These are phyloP conservation scores for Sporothrix euskadiensis DNA, from an alignment of 2,329 filamentous ascomycete genomes.

Conservation along the genomic window DNA sequence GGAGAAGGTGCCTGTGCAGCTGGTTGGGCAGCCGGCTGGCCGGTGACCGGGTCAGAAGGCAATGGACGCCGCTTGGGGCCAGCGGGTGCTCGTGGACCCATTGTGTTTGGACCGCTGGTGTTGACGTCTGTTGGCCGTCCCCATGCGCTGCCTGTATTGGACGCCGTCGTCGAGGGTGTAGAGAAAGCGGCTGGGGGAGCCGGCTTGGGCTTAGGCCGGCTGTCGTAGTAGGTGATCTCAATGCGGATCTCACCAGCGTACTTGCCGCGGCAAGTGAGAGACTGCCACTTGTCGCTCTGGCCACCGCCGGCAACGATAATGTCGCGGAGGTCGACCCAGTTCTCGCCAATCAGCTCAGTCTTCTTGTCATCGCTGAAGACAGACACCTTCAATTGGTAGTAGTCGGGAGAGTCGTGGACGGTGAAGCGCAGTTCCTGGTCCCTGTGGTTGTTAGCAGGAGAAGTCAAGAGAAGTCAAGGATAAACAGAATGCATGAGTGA, in stretches of 20 bases:
- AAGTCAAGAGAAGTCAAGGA: not conserved
- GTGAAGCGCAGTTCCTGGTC: constrained; percentile 95
- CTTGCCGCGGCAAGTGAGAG: constrained; percentile 82
- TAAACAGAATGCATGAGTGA: not conserved
- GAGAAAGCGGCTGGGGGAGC: constrained; percentile 52
- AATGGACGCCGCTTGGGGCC: constrained; percentile 77
- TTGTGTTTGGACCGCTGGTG: constrained; percentile 52
- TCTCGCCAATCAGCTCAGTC: constrained; percentile 93
- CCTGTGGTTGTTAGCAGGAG: constrained; percentile 53
- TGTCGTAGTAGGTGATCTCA: constrained; percentile 96
- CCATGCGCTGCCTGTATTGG: constrained; percentile 20
- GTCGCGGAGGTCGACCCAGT: constrained; percentile 79
- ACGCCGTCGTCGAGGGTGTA: constrained; percentile 2
- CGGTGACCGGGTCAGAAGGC: constrained; percentile 72
- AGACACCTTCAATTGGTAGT: constrained; percentile 91
- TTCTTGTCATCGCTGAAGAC: constrained; percentile 98
- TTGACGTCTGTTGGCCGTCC: constrained; percentile 4
- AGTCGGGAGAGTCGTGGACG: constrained; percentile 95
- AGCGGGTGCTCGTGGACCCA: constrained; percentile 35
- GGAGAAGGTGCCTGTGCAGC: constrained; percentile 47
- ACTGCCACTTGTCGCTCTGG: constrained; percentile 93
- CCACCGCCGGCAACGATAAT: constrained; percentile 85
- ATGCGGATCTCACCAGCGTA: constrained; percentile 94
- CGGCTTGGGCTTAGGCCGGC: constrained; percentile 72
- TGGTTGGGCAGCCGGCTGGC: constrained; percentile 49